Evolutionary conservation across 306 rosid species (phyloP), one percentile per base, ranked within the genome.

Genomic region (Pterocarpus santalinus): DNA sequence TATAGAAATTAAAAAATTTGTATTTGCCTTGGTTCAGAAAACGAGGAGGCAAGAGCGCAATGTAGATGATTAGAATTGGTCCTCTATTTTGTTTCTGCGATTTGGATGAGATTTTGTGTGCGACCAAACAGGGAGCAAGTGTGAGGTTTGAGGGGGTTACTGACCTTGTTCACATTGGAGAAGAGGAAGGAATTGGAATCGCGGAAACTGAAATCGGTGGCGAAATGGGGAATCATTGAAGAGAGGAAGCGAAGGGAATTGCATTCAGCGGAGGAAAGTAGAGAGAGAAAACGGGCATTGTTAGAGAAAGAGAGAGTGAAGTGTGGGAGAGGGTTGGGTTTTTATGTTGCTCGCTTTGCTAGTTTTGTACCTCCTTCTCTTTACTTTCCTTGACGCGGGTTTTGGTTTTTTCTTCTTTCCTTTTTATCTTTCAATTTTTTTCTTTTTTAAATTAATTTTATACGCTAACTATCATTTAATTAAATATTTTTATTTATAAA

Each of bases 171-270:
- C 0, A 17, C 63, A 28, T 52, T 69, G 33, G 9, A 36, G 28
- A 22, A 22, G 28, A 22, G 28, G 28, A 1, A 22, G 28, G 28
- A 22, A 22, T 22, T 22, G 28, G 28, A 1, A 41, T 15, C 32
- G 69, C 56, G 7, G 36, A 77, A 65, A 65, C 73, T 69, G 43
- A 47, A 44, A 69, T 17, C 10, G 32, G 39, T 22, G 39, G 5
- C 41, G 41, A 38, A 38, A 38, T 38, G 41, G 3, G 5, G 41
- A 2, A 38, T 38, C 41, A 38, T 38, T 17, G 5, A 44, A 13
- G 58, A 60, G 2, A 15, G 41, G 41, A 38, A 38, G 41, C 41
- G 41, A 38, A 2, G 60, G 2, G 65, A 63, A 33, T 8, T 15
- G 53, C 32, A 17, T 2, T 5, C 30, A 6, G 49, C 14, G 14